phyloP scores from a whole-genome alignment of 805 yeast species.

The Lipomyces starkeyi region DNA sequence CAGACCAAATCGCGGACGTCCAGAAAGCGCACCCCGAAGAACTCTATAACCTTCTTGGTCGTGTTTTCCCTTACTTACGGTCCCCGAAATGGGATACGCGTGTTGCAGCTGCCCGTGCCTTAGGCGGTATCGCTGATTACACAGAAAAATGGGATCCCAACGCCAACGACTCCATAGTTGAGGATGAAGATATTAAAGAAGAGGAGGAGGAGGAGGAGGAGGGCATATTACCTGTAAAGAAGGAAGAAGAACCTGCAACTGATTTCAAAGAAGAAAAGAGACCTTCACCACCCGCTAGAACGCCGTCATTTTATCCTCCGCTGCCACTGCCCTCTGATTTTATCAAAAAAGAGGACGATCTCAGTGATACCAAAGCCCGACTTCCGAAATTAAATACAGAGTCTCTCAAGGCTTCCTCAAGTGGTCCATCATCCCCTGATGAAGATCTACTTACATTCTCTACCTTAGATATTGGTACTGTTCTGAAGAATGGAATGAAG shows the following conservation, averaged over 20 bases:
- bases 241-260: neutral
- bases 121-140: constrained; percentile 88
- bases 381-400: neutral
- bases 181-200: constrained; percentile 38
- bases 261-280: constrained; percentile 1
- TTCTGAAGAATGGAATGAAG: constrained; percentile 51
- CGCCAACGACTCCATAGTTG: constrained; percentile 32
- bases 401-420: constrained; percentile 5
- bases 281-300: neutral
- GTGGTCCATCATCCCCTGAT: constrained; percentile 9
- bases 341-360: constrained; percentile 43
- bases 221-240: neutral
- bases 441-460: constrained; percentile 46
- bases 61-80: constrained; percentile 88
- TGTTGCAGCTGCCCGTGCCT: constrained; percentile 90
- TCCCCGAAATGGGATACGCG: constrained; percentile 95
- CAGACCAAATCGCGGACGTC: constrained; percentile 92
- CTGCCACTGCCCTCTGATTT: constrained; percentile 19
- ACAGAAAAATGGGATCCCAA: constrained; percentile 88
- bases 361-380: constrained; percentile 40
- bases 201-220: constrained; percentile 39
- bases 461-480: constrained; percentile 47
- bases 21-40: constrained; percentile 97
- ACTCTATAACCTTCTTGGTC: constrained; percentile 74
- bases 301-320: constrained; percentile 22